These are phyloP conservation scores for Phytopythium montanum DNA, from an alignment of 352 stramenopile species.

Conservation along the genomic window DNA sequence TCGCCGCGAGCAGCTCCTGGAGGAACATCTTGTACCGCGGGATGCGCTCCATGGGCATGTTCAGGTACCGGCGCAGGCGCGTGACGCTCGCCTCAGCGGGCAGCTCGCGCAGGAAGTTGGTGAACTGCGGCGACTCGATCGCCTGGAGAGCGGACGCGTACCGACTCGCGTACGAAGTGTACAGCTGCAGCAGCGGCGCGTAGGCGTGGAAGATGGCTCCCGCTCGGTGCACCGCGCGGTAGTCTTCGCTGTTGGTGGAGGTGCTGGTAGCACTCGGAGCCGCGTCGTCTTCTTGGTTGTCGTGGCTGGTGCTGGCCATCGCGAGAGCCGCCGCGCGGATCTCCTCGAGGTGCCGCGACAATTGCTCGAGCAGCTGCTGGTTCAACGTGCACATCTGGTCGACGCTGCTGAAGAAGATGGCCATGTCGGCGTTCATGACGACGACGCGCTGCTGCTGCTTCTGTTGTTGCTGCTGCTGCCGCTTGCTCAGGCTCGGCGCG, in stretches of 20 bases:
- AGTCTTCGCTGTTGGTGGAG: not conserved
- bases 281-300: slow-evolving; percentile 19
- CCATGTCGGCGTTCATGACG: slow-evolving; percentile 81
- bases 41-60: slow-evolving; percentile 86
- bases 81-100: slow-evolving; percentile 59
- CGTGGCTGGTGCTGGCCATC: not conserved
- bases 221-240: slow-evolving; percentile 23
- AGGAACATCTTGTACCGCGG: slow-evolving; percentile 83
- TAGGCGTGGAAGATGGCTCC: slow-evolving; percentile 87
- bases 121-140: slow-evolving; percentile 76
- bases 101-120: slow-evolving; percentile 66
- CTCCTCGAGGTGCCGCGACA: slow-evolving; percentile 75
- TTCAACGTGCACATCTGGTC: slow-evolving; percentile 88
- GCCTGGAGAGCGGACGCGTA: slow-evolving; percentile 65
- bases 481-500: not conserved
- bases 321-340: slow-evolving; percentile 20
- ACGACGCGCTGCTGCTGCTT: slow-evolving; percentile 18
- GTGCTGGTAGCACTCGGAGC: too few species aligned
- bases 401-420: slow-evolving; percentile 87
- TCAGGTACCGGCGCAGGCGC: slow-evolving; percentile 69
- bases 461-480: slow-evolving; percentile 7
- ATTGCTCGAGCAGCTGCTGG: slow-evolving; percentile 83
- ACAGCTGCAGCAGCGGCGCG: slow-evolving; percentile 79
- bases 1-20: slow-evolving; percentile 70
- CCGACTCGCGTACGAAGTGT: slow-evolving; percentile 81